Percentiles rank a stretch among this genome's conserved stretches.
phyloP scores from a whole-genome alignment of 2,329 filamentous ascomycete genomes.

The Blumeria graminis region DNA sequence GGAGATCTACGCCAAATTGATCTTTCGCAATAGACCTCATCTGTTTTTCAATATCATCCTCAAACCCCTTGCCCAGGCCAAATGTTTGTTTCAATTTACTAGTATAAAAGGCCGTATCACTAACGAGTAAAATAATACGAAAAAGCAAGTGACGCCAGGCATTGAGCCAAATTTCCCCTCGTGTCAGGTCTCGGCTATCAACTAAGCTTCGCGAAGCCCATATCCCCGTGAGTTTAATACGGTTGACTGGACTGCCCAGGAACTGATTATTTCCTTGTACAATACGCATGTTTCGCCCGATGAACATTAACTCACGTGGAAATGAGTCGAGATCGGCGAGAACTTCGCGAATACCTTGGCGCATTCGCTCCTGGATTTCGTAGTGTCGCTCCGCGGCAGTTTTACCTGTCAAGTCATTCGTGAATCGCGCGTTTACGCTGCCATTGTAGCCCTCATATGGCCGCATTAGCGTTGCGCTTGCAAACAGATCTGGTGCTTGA shows the following conservation, averaged over 20 bases:
- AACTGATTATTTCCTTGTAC: constrained; percentile 54
- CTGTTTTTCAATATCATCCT: constrained; percentile 72
- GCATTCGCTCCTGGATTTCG: constrained; percentile 49
- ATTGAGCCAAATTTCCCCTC: constrained; percentile 38
- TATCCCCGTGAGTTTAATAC: constrained; percentile 77
- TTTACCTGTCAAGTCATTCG: constrained; percentile 24
- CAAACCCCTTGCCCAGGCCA: constrained; percentile 62
- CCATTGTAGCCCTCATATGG: constrained; percentile 73
- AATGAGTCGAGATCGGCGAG: constrained; percentile 45
- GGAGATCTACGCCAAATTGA: constrained; percentile 62
- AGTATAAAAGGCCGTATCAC: constrained; percentile 65
- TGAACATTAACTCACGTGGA: constrained; percentile 47
- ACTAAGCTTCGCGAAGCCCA: constrained; percentile 77
- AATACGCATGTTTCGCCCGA: constrained; percentile 47
- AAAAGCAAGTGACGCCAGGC: constrained; percentile 65
- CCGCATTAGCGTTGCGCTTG: constrained; percentile 66
- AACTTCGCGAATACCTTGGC: constrained; percentile 38
- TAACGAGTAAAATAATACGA: constrained; percentile 46
- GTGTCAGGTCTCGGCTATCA: constrained; percentile 41
- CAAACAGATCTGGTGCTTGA: constrained; percentile 72
- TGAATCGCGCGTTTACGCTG: constrained; percentile 37
- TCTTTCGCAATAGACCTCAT: constrained; percentile 79
- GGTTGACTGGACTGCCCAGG: constrained; percentile 50
- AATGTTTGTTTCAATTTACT: constrained; percentile 55
- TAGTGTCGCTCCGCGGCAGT: constrained; percentile 38